Evolutionary conservation across 2,329 filamentous ascomycete genomes (phyloP), one percentile per base, ranked within the genome.

Genomic region (Talaromyces sp.): DNA sequence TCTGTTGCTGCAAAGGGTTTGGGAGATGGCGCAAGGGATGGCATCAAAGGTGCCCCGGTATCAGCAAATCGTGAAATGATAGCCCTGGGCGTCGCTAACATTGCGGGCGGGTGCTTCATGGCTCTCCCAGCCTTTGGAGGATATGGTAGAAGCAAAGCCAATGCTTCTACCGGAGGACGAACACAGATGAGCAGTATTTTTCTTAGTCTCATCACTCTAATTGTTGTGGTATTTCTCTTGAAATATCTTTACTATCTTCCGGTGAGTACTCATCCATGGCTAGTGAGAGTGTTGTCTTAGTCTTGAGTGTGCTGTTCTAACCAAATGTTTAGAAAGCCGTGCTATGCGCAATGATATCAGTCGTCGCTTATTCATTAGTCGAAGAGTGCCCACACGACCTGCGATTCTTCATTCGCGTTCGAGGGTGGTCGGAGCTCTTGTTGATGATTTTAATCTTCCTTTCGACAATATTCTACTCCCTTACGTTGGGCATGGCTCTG

Each of bases 371-470:
- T 79, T 94, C 92, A 21, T 83, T 99, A 7, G 90, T 97, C 62
- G 94, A 99, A 78, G 94, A 99, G 80, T 91, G 91, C 12, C 94
- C 94, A 0, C 89, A 94, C 68, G 94, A 99, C 73, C 86, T 99
- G 63, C 80, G 83, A 54, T 99, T 97, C 81, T 99, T 97, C 79
- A 76, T 90, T 61, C 85, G 83, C 56, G 93, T 99, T 62, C 85
- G 86, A 31, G 93, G 92, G 60, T 96, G 89, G 85, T 88, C 85
- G 0, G 94, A 97, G 69, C 81, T 99, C 1, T 81, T 83, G 1
- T 85, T 97, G 41, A 97, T 99, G 92, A 77, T 86, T 21, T 83
- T 94, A 62, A 97, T 99, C 71, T 94, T 97, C 72, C 75, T 91
- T 29, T 85, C 92, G 19, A 99, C 94, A 31, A 91, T 97, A 63